Percentiles rank a stretch among this genome's conserved stretches.
Conservation (phyloP, 805 yeast genomes). For the Saccharomycopsis sp. region DNA sequence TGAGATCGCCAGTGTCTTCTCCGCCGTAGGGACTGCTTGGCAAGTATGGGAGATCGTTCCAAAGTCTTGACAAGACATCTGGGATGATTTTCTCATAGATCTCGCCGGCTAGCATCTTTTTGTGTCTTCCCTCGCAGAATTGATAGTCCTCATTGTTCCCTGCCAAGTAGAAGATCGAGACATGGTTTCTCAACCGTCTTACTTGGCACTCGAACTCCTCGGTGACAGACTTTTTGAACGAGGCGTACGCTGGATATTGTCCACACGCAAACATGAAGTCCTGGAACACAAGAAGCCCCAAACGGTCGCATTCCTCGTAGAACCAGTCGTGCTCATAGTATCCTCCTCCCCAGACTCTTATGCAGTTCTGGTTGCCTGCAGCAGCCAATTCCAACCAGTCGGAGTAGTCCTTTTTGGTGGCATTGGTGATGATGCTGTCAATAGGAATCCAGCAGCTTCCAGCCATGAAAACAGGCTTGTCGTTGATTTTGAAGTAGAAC, state of each 20-base stretch:
- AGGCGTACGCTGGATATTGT: constrained; percentile 39
- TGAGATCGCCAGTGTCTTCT: constrained; percentile 29
- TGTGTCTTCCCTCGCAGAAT: constrained; percentile 32
- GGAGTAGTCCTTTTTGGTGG: constrained; percentile 32
- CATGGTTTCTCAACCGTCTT: constrained; percentile 34
- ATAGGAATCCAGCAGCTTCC: constrained; percentile 48
- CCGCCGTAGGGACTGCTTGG: constrained; percentile 44
- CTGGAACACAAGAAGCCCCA: constrained; percentile 41
- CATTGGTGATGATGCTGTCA: constrained; percentile 33
- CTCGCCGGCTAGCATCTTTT: constrained; percentile 29
- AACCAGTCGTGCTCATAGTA: constrained; percentile 36
- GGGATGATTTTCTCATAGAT: constrained; percentile 38
- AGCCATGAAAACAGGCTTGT: constrained; percentile 31
- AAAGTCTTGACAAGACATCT: constrained; percentile 25
- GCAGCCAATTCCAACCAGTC: constrained; percentile 32
- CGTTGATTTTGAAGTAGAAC: constrained; percentile 39
- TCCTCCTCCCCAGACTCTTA: constrained; percentile 48
- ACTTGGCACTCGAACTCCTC: constrained; percentile 36
- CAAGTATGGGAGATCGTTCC: constrained; percentile 30
- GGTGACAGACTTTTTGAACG: constrained; percentile 31
- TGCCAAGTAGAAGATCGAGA: constrained; percentile 29
- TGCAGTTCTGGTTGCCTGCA: constrained; percentile 38
- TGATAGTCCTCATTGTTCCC: constrained; percentile 47
- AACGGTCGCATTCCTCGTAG: constrained; percentile 37
- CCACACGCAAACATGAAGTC: constrained; percentile 57